A percentile compares a stretch with the other conserved stretches of the same genome.
These are phyloP conservation scores for Vigna reflexopilosa DNA, from an alignment of 306 rosid genomes.

Conservation along the genomic window DNA sequence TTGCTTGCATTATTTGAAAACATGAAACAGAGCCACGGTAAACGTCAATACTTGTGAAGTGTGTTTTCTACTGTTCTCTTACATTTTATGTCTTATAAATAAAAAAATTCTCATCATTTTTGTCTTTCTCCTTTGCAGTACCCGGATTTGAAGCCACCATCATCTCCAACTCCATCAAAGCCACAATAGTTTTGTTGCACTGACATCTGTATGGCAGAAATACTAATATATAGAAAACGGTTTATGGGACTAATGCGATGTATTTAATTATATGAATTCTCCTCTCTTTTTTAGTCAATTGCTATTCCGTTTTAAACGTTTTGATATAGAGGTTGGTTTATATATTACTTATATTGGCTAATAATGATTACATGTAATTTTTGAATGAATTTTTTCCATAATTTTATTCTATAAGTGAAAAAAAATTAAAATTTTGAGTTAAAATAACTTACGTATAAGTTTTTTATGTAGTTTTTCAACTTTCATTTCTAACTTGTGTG, in stretches of 20 bases:
- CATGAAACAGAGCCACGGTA: not conserved
- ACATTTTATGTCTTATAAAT: not conserved
- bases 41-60: not conserved
- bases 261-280: not conserved
- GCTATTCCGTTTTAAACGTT: not conserved
- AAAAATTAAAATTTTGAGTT: no score
- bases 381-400: no score
- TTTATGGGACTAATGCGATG: not conserved
- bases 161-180: conserved; percentile 80
- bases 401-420: no score
- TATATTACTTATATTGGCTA: not conserved
- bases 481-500: no score
- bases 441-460: no score
- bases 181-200: conserved; percentile 51
- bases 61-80: conserved; percentile 11
- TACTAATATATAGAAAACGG: not conserved
- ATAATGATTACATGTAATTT: not conserved
- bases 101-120: not conserved
- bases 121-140: conserved; percentile 56
- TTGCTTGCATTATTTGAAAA: not conserved
- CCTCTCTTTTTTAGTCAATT: not conserved
- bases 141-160: conserved; percentile 86
- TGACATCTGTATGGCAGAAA: conserved; percentile 17
- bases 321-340: not conserved
- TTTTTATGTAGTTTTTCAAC: no score